phyloP scores from a whole-genome alignment of 495 filamentous ascomycete genomes.

The Xylaria cubensis region DNA sequence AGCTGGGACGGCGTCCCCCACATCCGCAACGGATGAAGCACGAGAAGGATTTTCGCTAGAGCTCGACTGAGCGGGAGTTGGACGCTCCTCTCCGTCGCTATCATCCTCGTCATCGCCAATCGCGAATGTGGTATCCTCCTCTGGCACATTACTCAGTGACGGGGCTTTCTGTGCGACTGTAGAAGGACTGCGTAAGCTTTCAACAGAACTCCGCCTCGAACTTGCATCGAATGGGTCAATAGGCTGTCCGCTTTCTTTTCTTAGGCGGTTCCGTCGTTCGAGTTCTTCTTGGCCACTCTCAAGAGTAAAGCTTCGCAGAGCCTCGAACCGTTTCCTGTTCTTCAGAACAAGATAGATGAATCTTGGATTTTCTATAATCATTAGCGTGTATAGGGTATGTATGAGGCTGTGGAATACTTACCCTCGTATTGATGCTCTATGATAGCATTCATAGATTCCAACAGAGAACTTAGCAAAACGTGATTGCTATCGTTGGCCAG shows the following conservation, averaged over 20 bases:
- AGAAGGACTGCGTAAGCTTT: constrained; percentile 73
- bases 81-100: constrained; percentile 71
- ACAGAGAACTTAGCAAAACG: constrained; percentile 74
- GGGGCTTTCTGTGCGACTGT: constrained; percentile 61
- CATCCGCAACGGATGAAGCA: constrained; percentile 73
- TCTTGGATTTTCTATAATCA: constrained; percentile 72
- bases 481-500: constrained; percentile 96
- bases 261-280: constrained; percentile 74
- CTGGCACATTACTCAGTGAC: constrained; percentile 77
- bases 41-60: constrained; percentile 74
- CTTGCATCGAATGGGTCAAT: constrained; percentile 51
- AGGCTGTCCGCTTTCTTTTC: constrained; percentile 68
- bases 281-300: constrained; percentile 95
- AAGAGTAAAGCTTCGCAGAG: constrained; percentile 89
- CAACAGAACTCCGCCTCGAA: constrained; percentile 68
- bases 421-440: constrained; percentile 90
- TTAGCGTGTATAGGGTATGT: constrained; percentile 34
- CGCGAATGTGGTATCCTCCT: constrained; percentile 79
- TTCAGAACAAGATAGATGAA: constrained; percentile 83
- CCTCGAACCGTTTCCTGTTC: constrained; percentile 83
- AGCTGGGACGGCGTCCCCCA: constrained; percentile 83
- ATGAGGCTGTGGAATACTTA: constrained; percentile 43
- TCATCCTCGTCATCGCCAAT: constrained; percentile 86
- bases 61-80: constrained; percentile 74
- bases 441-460: constrained; percentile 91